Conservation (phyloP, 2,329 filamentous ascomycete species). For the Nemania sp. region DNA sequence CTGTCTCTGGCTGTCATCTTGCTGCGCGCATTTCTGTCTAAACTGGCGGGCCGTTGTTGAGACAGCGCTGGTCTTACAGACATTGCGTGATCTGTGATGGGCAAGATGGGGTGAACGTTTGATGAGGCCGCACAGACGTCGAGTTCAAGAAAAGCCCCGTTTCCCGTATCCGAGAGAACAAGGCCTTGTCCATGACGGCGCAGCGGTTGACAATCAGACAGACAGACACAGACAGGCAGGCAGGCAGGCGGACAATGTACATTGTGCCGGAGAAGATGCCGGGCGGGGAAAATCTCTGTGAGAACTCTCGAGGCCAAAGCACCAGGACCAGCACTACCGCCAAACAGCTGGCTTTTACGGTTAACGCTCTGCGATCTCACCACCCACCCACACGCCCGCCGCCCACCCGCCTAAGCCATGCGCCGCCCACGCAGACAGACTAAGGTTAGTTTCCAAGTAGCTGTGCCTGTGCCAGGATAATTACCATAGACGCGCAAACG, state of each 20-base stretch:
- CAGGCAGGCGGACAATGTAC: constrained; percentile 35
- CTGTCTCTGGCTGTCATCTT: constrained; percentile 37
- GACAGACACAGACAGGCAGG: background rate
- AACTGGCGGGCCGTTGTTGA: constrained; percentile 31
- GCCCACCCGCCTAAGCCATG: constrained; percentile 34
- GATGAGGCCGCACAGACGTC: constrained; percentile 51
- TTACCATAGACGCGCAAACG: constrained; percentile 40
- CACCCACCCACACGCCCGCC: constrained; percentile 24
- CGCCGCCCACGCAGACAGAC: constrained; percentile 33
- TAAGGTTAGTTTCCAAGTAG: constrained; percentile 22
- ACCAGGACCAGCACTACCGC: constrained; percentile 23
- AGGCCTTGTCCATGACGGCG: constrained; percentile 39
- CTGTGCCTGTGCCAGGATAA: constrained; percentile 29
- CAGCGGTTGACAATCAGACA: constrained; percentile 35
- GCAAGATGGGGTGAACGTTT: constrained; percentile 36
- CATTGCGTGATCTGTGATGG: constrained; percentile 45
- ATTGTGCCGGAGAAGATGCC: constrained; percentile 40
- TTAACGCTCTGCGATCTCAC: constrained; percentile 48
- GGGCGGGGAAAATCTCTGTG: constrained; percentile 37
- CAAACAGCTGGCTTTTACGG: constrained; percentile 46
- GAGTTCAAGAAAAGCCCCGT: constrained; percentile 48
- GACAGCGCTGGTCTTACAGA: constrained; percentile 43
- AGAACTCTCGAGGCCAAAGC: constrained; percentile 40
- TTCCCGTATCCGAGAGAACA: constrained; percentile 47
- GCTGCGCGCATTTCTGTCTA: constrained; percentile 32